phyloP scores from a whole-genome alignment of 1,284 basidiomycete genomes.

The Tylopilus sp. region DNA sequence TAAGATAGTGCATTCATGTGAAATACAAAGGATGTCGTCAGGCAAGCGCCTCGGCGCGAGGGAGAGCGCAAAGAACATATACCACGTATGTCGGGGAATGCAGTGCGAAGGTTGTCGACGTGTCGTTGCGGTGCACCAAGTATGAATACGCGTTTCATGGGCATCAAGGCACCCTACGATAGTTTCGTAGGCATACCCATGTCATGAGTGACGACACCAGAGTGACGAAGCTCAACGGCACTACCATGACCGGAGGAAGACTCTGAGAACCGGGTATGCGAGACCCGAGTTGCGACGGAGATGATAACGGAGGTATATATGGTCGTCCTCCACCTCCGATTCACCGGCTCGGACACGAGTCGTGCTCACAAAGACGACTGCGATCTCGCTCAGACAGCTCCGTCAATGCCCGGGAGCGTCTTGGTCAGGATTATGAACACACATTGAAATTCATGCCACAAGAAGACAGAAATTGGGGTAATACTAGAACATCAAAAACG shows the following conservation, averaged over 20 bases:
- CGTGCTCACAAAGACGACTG: background rate
- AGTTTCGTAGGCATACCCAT: background rate
- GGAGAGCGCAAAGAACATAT: background rate
- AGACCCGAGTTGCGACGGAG: background rate
- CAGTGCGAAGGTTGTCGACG: slow-evolving; percentile 1
- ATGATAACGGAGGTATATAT: background rate
- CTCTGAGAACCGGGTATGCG: background rate
- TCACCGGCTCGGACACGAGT: background rate
- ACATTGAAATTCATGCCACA: slow-evolving; percentile 19
- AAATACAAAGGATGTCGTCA: slow-evolving; percentile 2
- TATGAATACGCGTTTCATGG: background rate
- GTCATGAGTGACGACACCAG: background rate
- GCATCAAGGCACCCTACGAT: slow-evolving; percentile 1
- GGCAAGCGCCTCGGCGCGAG: background rate
- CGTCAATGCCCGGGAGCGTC: background rate
- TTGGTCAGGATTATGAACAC: slow-evolving; percentile 17
- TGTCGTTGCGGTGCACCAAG: background rate
- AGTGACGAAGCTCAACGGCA: background rate
- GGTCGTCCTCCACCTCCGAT: background rate
- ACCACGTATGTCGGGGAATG: background rate
- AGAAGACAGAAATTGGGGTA: slow-evolving; percentile 20
- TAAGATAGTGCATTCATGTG: background rate
- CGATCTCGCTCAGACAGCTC: background rate
- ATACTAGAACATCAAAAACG: slow-evolving; percentile 33
- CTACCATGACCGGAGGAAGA: background rate